Base-by-base conservation (phyloP, 306 rosid genomes). In the Boehmeria nivea region DNA sequence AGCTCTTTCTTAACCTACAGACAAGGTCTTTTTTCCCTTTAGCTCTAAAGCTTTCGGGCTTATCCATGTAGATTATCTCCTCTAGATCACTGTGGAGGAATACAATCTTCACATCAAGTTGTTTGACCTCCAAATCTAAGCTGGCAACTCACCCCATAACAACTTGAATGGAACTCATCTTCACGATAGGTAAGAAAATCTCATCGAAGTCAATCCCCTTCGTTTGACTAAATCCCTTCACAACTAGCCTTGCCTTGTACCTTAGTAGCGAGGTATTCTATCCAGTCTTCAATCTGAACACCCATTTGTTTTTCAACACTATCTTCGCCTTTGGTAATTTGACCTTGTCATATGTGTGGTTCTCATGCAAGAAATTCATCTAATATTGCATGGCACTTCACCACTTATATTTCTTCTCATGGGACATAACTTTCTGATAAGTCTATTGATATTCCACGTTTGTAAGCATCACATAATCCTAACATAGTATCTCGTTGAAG, bases 221-320 rank as follows among this genome's bases (percentile, higher is more conserved):
- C n/a, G n/a, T n/a, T n/a, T n/a, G n/a, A n/a, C n/a, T n/a, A n/a
- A n/a, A n/a, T n/a, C n/a, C n/a, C n/a, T n/a, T n/a, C n/a, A n/a
- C n/a, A n/a, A n/a, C n/a, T n/a, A 53, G 19, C 9, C 59, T 40
- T n/a, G 50, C 26, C 39, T 27, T 37, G 49, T 52, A 28, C 23
- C 5, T 21, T 48, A 3, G 53, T 53, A 31, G 20, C n/a, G 13
- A 65, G 40, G 14, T 55, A 34, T 37, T 23, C 6, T 47, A 26
- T n/a, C 33, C 50, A 16, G 9, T 33, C 71, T 66, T 66, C 19
- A 36, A 21, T 36, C 20, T n/a, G 16, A 54, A 66, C 6, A 66
- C 57, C 71, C 20, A 55, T 23, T 65, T 57, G 28, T 21, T 65
- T 12, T 25, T 47, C 4, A 23, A 1, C 7, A 11, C 5, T 33